These are phyloP conservation scores for Penicillium simplicissimum DNA, from an alignment of 495 filamentous ascomycete species.

Conservation along the genomic window DNA sequence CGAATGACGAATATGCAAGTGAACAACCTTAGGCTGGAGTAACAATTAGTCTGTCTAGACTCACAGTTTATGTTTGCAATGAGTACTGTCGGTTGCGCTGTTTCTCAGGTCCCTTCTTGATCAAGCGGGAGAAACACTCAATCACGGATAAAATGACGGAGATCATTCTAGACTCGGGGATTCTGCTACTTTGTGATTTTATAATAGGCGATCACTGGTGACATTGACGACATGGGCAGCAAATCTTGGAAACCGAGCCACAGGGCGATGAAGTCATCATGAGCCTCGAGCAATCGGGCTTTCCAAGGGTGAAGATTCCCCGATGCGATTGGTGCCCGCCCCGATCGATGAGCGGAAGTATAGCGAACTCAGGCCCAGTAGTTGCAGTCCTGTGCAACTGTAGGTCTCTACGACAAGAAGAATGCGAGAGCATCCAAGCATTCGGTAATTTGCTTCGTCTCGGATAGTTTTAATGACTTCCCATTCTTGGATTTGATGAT, in stretches of 20 bases:
- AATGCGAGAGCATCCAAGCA: neutral
- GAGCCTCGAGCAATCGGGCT: slow-evolving; percentile 6
- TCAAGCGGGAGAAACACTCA: slow-evolving; percentile 10
- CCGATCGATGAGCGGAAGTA: neutral
- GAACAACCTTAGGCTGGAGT: neutral
- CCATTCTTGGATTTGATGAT: no score
- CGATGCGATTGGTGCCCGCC: slow-evolving; percentile 6
- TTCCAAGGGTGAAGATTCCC: neutral
- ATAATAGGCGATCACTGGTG: neutral
- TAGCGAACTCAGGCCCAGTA: neutral
- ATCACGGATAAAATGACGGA: slow-evolving; percentile 13
- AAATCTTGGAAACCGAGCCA: slow-evolving; percentile 1
- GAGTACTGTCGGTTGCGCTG: slow-evolving; percentile 5
- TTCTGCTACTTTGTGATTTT: neutral
- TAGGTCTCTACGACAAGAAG: neutral
- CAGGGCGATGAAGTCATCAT: slow-evolving; percentile 27
- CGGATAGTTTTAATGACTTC: no score
- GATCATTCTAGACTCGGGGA: slow-evolving; percentile 2
- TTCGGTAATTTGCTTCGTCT: no score
- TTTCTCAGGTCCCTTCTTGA: slow-evolving; percentile 11
- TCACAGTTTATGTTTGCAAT: neutral
- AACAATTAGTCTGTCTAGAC: neutral
- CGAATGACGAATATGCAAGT: neutral
- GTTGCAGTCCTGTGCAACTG: neutral
- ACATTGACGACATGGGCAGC: slow-evolving; percentile 8